A percentile compares a stretch with the other conserved stretches of the same genome.
Conservation (phyloP, 371 early-diverging fungal species). For the Mortierella sp. region DNA sequence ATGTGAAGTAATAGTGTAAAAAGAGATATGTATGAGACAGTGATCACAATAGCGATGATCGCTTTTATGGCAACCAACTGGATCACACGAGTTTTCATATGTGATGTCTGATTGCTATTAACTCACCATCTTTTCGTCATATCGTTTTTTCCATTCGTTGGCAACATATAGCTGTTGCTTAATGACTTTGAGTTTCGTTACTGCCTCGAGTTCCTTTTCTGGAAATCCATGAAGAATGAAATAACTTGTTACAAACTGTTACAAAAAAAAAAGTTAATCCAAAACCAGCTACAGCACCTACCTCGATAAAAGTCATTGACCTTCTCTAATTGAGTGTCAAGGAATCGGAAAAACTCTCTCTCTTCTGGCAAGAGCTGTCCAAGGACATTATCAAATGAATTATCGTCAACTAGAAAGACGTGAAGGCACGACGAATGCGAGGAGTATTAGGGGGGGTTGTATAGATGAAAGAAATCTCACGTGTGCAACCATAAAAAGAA, state of each 20-base stretch:
- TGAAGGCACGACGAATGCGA: too few relatives aligned
- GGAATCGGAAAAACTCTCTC: conserved; percentile 33
- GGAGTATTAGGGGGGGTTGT: neutral
- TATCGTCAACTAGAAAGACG: conserved; percentile 18
- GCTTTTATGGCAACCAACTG: neutral
- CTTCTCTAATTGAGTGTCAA: conserved; percentile 37
- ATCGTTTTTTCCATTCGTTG: conserved; percentile 51
- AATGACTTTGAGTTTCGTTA: conserved; percentile 55
- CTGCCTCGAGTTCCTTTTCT: conserved; percentile 56
- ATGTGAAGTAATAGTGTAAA: neutral
- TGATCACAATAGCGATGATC: neutral
- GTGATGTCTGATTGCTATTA: neutral
- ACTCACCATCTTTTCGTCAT: conserved; percentile 49
- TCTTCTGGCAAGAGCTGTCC: conserved; percentile 40
- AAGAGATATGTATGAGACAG: neutral
- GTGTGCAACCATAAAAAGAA: neutral
- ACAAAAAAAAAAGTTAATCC: neutral
- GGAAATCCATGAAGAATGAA: neutral
- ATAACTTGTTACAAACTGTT: neutral
- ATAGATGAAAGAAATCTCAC: neutral
- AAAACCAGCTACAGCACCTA: neutral
- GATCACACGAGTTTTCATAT: neutral
- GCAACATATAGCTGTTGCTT: conserved; percentile 54
- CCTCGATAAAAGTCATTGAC: conserved; percentile 46
- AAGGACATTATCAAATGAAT: conserved; percentile 62